Percentiles rank a stretch among this genome's conserved stretches.
Conservation (phyloP, 805 yeast species). For the Ogataea trehaloabstinens region DNA sequence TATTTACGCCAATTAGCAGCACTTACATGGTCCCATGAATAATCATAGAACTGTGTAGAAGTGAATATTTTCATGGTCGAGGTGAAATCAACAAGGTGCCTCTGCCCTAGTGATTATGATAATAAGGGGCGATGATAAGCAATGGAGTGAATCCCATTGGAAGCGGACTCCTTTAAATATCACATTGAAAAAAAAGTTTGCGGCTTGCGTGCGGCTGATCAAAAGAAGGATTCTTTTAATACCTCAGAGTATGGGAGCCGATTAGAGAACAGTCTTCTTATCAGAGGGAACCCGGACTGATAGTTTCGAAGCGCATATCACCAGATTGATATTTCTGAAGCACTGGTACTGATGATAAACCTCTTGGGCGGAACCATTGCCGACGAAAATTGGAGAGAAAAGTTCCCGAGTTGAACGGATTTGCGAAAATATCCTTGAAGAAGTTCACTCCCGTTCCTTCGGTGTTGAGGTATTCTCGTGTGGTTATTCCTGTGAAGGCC, state of each 20-base stretch:
- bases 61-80: constrained; percentile 80
- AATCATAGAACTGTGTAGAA: constrained; percentile 65
- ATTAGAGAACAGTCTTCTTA: background rate
- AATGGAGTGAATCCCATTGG: no score
- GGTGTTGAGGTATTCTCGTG: constrained; percentile 65
- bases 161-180: no score
- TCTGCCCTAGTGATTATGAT: constrained; percentile 1
- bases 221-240: no score
- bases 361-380: constrained; percentile 40
- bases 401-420: constrained; percentile 37
- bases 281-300: constrained; percentile 11
- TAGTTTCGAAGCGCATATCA: constrained; percentile 38
- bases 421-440: constrained; percentile 32
- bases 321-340: constrained; percentile 31
- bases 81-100: no score
- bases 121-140: no score
- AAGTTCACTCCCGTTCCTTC: constrained; percentile 29
- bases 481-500: constrained; percentile 58
- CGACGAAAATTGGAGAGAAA: constrained; percentile 30
- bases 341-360: constrained; percentile 31
- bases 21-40: constrained; percentile 92
- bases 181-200: background rate
- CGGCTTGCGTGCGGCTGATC: no score
- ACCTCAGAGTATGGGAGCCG: no score
- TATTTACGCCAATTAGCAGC: constrained; percentile 97